A percentile compares a stretch with the other conserved stretches of the same genome.
Evolutionary conservation across 2,329 filamentous ascomycete species (phyloP).

Genomic region (Aspergillus brunneoviolaceus): DNA sequence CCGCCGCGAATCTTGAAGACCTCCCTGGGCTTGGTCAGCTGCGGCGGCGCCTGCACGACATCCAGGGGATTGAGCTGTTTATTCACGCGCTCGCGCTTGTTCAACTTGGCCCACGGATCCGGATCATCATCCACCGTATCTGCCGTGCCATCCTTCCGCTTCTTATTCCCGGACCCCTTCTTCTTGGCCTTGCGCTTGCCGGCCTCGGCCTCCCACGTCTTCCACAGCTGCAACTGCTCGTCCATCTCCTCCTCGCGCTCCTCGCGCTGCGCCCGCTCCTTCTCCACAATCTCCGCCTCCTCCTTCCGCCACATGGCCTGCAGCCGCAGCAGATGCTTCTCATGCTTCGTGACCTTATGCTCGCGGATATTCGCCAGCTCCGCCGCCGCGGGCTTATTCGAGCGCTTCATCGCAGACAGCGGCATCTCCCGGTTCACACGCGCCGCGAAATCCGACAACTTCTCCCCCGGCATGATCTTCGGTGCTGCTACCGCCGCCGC

Average conservation of each 20-base stretch:
- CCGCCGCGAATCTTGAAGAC: constrained; percentile 65
- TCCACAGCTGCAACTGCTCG: constrained; percentile 64
- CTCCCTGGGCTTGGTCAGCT: constrained; percentile 62
- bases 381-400: constrained; percentile 30
- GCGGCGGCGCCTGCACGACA: constrained; percentile 73
- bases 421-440: constrained; percentile 85
- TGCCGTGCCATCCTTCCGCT: constrained; percentile 43
- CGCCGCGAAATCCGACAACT: constrained; percentile 74
- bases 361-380: constrained; percentile 43
- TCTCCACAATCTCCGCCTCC: constrained; percentile 43
- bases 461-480: constrained; percentile 80
- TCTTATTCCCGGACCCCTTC: constrained; percentile 44
- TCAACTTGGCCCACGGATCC: constrained; percentile 76
- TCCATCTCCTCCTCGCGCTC: constrained; percentile 62
- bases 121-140: constrained; percentile 60
- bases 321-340: constrained; percentile 69
- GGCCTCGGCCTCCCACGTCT: constrained; percentile 59
- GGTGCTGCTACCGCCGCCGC: constrained; percentile 35
- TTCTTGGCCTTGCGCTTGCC: constrained; percentile 53
- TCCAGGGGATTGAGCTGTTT: constrained; percentile 41
- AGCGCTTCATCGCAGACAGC: constrained; percentile 67
- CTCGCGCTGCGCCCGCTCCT: constrained; percentile 60
- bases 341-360: constrained; percentile 73
- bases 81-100: constrained; percentile 52
- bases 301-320: constrained; percentile 59